Evolutionary conservation across 768 basidiomycete genomes (phyloP), one percentile per base, ranked within the genome.

Genomic region (Myochromella boudieri): DNA sequence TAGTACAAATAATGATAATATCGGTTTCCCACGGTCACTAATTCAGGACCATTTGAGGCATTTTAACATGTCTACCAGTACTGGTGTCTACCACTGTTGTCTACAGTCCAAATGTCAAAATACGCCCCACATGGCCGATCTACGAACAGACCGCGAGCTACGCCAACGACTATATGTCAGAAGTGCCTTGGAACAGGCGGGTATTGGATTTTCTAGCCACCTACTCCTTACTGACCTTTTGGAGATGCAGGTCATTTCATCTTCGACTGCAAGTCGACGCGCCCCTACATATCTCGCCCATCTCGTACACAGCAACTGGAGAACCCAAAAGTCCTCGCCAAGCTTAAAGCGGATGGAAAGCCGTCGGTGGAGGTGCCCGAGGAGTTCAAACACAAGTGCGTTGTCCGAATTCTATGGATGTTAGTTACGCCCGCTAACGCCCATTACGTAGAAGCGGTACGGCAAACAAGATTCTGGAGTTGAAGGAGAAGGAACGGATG

Each of bases 271-370:
- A 91, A 91, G 66, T 75, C 77, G 14, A 57, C 78, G 17, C 77
- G 87, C 2, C 89, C 91, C 20, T 97, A 97, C 63, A 74, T 91
- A 31, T 81, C 90, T 9, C 78, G 95, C n/a, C 94, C 94, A 2
- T 93, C 91, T 27, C 80, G 93, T 32, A 91, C 91, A 1, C 80
- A 93, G 57, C 82, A 85, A 64, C 78, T 97, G 12, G 87, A 92
- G 57, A 89, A 91, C 45, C 91, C 91, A 3, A 72, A 67, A 18
- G 39, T 81, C 2, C 68, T 86, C 6, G 77, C 82, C 3, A 89
- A 89, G 64, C 64, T 87, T 29, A 85, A 80, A 63, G 70, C 74
- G 0, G 80, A 84, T 6, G 85, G 85, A 8, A 82, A 84, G 55
- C 90, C 91, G 3, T 82, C 81, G 14, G 84, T 91, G 0, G 89